Base-by-base conservation (phyloP, 805 yeast species). In the Candida maltosa region DNA sequence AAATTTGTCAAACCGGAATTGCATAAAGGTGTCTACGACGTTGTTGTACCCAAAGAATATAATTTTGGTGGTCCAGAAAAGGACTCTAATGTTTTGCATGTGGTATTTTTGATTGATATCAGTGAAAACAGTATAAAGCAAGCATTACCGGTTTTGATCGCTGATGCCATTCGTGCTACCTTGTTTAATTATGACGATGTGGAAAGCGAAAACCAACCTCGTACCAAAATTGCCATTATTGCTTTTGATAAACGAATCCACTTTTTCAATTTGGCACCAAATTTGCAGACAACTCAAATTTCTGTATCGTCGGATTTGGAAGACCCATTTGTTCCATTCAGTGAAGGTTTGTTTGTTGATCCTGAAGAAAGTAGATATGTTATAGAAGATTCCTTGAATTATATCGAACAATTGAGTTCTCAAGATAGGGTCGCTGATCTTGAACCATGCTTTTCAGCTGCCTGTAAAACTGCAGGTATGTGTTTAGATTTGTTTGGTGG, bases 251-350 rank as follows among this genome's bases (percentile, higher is more conserved):
- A 78, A 31, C 65, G 69, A 17, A 46, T 91, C 18, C 87, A 81
- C 38, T 86, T 86, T 56, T 87, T 76, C 58, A 81, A 87, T 46
- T 64, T 89, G 44, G 65, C 73, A 12, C 68, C 83, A 1, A 58
- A 60, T 3, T 62, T 78, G 23, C 78, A 76, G 12, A 70, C 75
- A 30, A 72, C 87, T 3, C 71, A 73, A 31, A 70, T 81, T 37
- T 67, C 76, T 22, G 66, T 85, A 6, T 75, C 84, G 16, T 67
- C 80, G 7, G 97, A 88, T 50, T 53, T 86, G 19, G 78, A 74
- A 4, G 89, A 83, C 26, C 83, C 89, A 4, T 87, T 88, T 46
- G 63, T 88, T n/a, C 97, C 97, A 3, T 70, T 88, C 42, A 64
- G 64, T 38, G 70, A 69, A 2, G 96, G 96, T 0, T 59, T 88